A percentile compares a stretch with the other conserved stretches of the same genome.
phyloP scores from a whole-genome alignment of 2,329 filamentous ascomycete species.

The Leptographium flavum region DNA sequence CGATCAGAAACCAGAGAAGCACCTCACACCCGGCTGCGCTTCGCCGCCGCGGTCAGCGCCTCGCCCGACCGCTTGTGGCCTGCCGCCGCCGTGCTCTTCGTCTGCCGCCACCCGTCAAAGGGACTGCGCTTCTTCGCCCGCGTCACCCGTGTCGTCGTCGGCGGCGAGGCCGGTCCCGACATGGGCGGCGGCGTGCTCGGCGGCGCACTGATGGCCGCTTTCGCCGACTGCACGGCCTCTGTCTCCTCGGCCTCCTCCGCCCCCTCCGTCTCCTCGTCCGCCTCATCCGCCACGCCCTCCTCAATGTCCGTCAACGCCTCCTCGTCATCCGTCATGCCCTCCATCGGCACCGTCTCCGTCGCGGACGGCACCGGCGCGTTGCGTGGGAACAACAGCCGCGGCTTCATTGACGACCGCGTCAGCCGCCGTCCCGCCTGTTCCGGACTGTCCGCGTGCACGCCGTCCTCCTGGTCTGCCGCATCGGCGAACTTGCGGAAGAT shows the following conservation, averaged over 20 bases:
- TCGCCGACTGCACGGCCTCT: slow-evolving; percentile 26
- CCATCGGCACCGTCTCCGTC: slow-evolving; percentile 14
- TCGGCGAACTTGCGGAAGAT: slow-evolving; percentile 55
- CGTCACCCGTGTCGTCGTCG: slow-evolving; percentile 45
- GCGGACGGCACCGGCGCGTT: slow-evolving; percentile 27
- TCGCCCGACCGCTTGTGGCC: slow-evolving; percentile 1
- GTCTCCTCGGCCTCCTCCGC: slow-evolving; percentile 15
- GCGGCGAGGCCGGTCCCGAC: slow-evolving; percentile 45
- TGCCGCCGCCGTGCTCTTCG: slow-evolving; percentile 30
- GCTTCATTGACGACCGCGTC: slow-evolving; percentile 57
- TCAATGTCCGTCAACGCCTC: slow-evolving; percentile 47
- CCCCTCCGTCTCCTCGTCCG: slow-evolving; percentile 47
- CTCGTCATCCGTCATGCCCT: slow-evolving; percentile 33
- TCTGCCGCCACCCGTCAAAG: slow-evolving; percentile 55
- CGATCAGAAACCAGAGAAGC: too few species aligned
- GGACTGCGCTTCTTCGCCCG: slow-evolving; percentile 37
- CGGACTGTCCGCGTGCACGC: slow-evolving; percentile 16
- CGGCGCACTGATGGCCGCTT: slow-evolving; percentile 20
- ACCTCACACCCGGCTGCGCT: slow-evolving; percentile 1
- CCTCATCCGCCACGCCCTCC: slow-evolving; percentile 19
- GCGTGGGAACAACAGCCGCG: slow-evolving; percentile 54
- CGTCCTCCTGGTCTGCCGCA: slow-evolving; percentile 10
- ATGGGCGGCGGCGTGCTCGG: slow-evolving; percentile 35
- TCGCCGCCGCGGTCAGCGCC: neutral
- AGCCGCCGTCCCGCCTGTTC: slow-evolving; percentile 23